Evolutionary conservation across 768 basidiomycete genomes (phyloP), one percentile per base, ranked within the genome.

Genomic region (Leccinellum rugosiceps): DNA sequence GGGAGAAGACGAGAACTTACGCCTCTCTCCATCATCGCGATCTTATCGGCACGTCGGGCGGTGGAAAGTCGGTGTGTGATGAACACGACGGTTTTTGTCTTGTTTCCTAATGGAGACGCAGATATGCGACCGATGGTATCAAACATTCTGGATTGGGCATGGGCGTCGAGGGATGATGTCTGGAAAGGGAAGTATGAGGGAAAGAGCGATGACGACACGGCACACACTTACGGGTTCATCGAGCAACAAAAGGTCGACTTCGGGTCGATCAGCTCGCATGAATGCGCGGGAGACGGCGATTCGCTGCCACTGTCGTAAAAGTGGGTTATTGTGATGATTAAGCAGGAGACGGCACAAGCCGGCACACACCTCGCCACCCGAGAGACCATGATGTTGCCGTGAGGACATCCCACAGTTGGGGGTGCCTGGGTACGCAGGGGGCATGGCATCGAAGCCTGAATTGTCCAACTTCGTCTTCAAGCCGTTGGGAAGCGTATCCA

Each of bases 281-380:
- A 94, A 94, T 15, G 91, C 89, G 49, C 93, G 82, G 48, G 92
- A 88, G 50, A 94, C 81, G 17, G 93, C 92, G 56, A 95, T 82
- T 63, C 89, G 77, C 74, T 93, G 91, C 92, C 92, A 93, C 89
- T 92, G 67, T 32, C 61, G 65, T 60, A 56, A 57, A 28, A 34
- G 55, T 70, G 32, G 61, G 23, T 38, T 56, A 57, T 62, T 61
- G 62, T 55, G 58, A 53, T 58, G 53, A 59, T 23, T 56, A 52
- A 59, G 52, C 53, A 45, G 47, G 58, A 43, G 19, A 59, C 25
- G 60, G 41, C 41, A 41, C 38, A 9, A 41, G 38, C n/a, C 38
- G 38, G 38, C n/a, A 58, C 81, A 64, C 71, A 90, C 90, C 80
- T 94, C 91, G 64, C 92, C 92, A 43, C 91, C 91, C 13, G 89